phyloP scores from a whole-genome alignment of 2,329 filamentous ascomycete species.

The Aspergillus transmontanensis region DNA sequence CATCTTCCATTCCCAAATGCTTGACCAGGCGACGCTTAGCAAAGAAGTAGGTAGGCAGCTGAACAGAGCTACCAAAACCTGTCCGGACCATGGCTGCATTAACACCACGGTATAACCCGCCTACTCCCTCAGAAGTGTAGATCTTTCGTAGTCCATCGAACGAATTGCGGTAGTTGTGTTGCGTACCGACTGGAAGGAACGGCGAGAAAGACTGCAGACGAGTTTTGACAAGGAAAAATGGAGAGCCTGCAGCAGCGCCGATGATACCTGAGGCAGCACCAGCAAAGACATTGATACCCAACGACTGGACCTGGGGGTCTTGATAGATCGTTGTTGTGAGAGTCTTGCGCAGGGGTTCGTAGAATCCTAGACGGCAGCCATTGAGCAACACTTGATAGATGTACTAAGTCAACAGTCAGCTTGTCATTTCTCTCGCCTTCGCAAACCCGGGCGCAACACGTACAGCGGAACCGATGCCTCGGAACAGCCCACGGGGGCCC shows the following conservation, averaged over 20 bases:
- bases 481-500: slow-evolving; percentile 79
- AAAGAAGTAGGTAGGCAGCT: slow-evolving; percentile 97
- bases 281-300: slow-evolving; percentile 90
- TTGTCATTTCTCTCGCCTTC: background rate
- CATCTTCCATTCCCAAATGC: slow-evolving; percentile 87
- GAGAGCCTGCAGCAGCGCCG: slow-evolving; percentile 88
- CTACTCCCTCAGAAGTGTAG: slow-evolving; percentile 72
- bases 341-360: slow-evolving; percentile 83
- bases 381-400: slow-evolving; percentile 96
- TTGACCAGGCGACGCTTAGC: slow-evolving; percentile 83
- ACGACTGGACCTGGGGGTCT: slow-evolving; percentile 74
- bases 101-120: slow-evolving; percentile 86
- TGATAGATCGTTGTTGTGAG: slow-evolving; percentile 71
- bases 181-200: slow-evolving; percentile 92
- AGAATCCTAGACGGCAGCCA: slow-evolving; percentile 94
- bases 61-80: slow-evolving; percentile 92
- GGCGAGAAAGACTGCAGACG: slow-evolving; percentile 91
- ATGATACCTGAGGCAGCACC: slow-evolving; percentile 87
- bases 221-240: slow-evolving; percentile 98
- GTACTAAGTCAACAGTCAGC: slow-evolving; percentile 59
- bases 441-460: slow-evolving; percentile 9
- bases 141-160: slow-evolving; percentile 81
- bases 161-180: slow-evolving; percentile 87
- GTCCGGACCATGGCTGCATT: slow-evolving; percentile 94
- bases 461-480: slow-evolving; percentile 83